A percentile compares a stretch with the other conserved stretches of the same genome.
These are phyloP conservation scores for Nigrograna mackinnonii DNA, from an alignment of 2,329 filamentous ascomycete genomes.

Conservation along the genomic window DNA sequence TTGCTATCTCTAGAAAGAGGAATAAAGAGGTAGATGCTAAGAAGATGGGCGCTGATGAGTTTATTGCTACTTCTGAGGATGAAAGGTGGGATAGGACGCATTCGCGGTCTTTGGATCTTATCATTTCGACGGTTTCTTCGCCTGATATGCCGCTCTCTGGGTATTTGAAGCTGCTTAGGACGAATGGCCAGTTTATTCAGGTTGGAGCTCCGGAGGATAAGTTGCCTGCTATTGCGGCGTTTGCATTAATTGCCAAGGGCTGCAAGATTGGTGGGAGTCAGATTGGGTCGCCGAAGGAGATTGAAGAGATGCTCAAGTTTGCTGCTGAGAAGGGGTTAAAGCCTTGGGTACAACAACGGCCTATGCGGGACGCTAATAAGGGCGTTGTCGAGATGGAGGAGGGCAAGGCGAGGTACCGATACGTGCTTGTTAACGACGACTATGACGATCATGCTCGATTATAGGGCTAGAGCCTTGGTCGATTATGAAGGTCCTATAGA, in stretches of 20 bases:
- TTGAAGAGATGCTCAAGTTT: conserved; percentile 64
- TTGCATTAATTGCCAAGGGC: conserved; percentile 62
- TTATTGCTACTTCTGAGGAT: conserved; percentile 63
- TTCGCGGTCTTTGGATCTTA: conserved; percentile 61
- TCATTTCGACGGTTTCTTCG: conserved; percentile 61
- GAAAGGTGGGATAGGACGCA: conserved; percentile 64
- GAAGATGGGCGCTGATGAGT: conserved; percentile 68
- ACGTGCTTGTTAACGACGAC: conserved; percentile 35
- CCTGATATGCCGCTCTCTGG: conserved; percentile 65
- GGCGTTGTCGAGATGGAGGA: conserved; percentile 60
- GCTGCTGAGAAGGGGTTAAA: conserved; percentile 62
- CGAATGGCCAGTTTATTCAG: conserved; percentile 67
- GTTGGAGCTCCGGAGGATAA: conserved; percentile 68
- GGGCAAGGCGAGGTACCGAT: conserved; percentile 56
- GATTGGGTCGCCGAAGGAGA: conserved; percentile 61
- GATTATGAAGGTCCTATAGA: no score
- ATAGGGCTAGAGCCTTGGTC: no score
- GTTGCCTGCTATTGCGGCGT: conserved; percentile 59
- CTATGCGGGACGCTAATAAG: conserved; percentile 59
- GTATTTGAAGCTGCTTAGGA: conserved; percentile 65
- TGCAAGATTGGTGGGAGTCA: conserved; percentile 48
- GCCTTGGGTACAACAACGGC: conserved; percentile 65
- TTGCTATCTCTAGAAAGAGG: conserved; percentile 64
- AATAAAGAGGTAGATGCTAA: conserved; percentile 63
- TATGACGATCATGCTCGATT: conserved; percentile 9